These are phyloP conservation scores for Citrus mangshanensis DNA, from an alignment of 345 rosid species.

Conservation along the genomic window DNA sequence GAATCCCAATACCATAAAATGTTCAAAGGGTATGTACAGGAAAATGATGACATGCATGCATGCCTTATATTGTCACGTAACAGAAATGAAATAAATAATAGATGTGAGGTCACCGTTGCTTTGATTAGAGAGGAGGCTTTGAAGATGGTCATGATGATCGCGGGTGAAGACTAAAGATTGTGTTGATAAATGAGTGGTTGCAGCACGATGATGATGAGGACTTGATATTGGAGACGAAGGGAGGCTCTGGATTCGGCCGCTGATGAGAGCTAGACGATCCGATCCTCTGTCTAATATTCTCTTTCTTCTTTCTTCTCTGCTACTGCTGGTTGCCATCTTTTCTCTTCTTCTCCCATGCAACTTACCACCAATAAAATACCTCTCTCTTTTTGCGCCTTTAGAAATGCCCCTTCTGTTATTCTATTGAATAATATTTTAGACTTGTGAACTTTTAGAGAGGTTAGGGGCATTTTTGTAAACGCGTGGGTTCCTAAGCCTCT, in stretches of 20 bases:
- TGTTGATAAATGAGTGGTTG: background rate
- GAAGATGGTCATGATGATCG: background rate
- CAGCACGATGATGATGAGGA: background rate
- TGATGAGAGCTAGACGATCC: constrained; percentile 41
- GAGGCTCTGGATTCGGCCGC: constrained; percentile 23
- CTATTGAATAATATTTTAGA: too few relatives aligned
- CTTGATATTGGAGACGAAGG: constrained; percentile 3
- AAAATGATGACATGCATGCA: background rate
- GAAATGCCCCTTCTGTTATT: too few relatives aligned
- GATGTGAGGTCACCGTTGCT: background rate
- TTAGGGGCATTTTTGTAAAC: too few relatives aligned
- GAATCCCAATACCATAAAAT: background rate
- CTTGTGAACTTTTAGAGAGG: too few relatives aligned
- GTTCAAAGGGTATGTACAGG: background rate
- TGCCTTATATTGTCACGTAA: background rate
- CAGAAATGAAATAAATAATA: background rate
- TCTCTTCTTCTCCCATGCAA: background rate
- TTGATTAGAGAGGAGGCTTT: background rate
- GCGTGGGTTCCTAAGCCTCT: too few relatives aligned
- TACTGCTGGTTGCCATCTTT: constrained; percentile 22
- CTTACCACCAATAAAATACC: too few relatives aligned
- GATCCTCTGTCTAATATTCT: constrained; percentile 30
- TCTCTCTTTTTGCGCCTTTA: too few relatives aligned
- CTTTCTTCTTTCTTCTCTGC: constrained; percentile 30
- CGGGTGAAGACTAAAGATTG: background rate